phyloP scores from a whole-genome alignment of 257 asterid species.

The Eucommia ulmoides region DNA sequence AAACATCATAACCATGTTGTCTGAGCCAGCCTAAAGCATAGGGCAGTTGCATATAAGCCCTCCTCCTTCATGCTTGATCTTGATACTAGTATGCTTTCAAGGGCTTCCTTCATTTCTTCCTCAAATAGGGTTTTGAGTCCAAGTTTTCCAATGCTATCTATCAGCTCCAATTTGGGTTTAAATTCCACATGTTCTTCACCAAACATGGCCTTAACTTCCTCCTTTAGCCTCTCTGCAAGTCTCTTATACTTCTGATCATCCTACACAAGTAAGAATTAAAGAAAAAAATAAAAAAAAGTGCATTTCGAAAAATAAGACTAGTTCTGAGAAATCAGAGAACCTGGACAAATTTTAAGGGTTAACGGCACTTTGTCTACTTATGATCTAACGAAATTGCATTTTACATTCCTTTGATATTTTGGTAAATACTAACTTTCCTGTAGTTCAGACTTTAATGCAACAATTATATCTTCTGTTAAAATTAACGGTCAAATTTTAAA shows the following conservation, averaged over 20 bases:
- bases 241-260: constrained; percentile 17
- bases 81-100: constrained; percentile 8
- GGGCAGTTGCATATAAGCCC: constrained; percentile 19
- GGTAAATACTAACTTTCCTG: too few relatives aligned
- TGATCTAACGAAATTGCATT: too few relatives aligned
- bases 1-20: constrained; percentile 37
- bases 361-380: too few relatives aligned
- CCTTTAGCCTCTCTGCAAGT: constrained; percentile 23
- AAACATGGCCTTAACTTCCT: constrained; percentile 16
- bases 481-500: too few relatives aligned
- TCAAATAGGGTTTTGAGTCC: constrained; percentile 28
- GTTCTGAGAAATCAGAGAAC: too few relatives aligned
- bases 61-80: neutral
- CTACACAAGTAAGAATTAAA: too few relatives aligned
- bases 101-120: constrained; percentile 18
- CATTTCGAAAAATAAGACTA: too few relatives aligned
- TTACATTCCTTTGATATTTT: too few relatives aligned
- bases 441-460: too few relatives aligned
- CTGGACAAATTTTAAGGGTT: too few relatives aligned
- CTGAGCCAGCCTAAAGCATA: constrained; percentile 37
- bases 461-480: too few relatives aligned
- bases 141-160: constrained; percentile 27
- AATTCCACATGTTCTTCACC: constrained; percentile 7
- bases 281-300: too few relatives aligned
- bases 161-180: constrained; percentile 23